Evolutionary conservation across 1,284 basidiomycete species (phyloP).

Genomic region (Fomes fomentarius): DNA sequence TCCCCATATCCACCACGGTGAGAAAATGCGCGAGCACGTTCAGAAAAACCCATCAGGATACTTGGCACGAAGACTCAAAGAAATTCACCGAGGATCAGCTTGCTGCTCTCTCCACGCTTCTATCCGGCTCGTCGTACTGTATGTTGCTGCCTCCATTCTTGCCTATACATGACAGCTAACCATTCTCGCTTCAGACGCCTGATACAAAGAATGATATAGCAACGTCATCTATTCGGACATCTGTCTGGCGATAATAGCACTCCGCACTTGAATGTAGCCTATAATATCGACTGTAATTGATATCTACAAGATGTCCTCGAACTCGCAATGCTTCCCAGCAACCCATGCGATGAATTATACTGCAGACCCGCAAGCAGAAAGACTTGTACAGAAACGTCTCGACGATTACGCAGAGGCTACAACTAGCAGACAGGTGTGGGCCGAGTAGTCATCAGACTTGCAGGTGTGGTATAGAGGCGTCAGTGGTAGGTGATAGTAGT

Average conservation of each 20-base stretch:
- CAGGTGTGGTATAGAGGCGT: constrained; percentile 42
- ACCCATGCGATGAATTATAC: neutral
- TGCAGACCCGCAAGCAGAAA: neutral
- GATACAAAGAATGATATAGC: constrained; percentile 13
- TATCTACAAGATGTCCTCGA: constrained; percentile 12
- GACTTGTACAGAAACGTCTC: neutral
- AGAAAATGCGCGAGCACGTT: constrained; percentile 75
- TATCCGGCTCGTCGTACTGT: constrained; percentile 80
- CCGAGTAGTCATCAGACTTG: constrained; percentile 36
- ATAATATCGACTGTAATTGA: constrained; percentile 7
- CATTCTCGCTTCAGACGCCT: constrained; percentile 35
- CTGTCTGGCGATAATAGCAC: constrained; percentile 12
- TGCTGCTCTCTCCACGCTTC: constrained; percentile 67
- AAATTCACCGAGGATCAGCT: constrained; percentile 77
- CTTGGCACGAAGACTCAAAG: constrained; percentile 83
- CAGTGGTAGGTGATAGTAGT: constrained; percentile 10
- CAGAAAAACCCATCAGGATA: constrained; percentile 81
- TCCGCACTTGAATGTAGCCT: constrained; percentile 6
- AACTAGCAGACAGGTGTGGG: constrained; percentile 15
- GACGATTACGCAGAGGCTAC: constrained; percentile 16
- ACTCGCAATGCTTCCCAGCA: constrained; percentile 3
- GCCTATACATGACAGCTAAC: neutral
- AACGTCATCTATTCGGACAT: constrained; percentile 8
- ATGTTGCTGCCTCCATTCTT: too few relatives aligned
- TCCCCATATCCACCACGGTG: constrained; percentile 75